A percentile compares a stretch with the other conserved stretches of the same genome.
Evolutionary conservation across 1,284 basidiomycete species (phyloP).

Genomic region (Albatrellus sp.): DNA sequence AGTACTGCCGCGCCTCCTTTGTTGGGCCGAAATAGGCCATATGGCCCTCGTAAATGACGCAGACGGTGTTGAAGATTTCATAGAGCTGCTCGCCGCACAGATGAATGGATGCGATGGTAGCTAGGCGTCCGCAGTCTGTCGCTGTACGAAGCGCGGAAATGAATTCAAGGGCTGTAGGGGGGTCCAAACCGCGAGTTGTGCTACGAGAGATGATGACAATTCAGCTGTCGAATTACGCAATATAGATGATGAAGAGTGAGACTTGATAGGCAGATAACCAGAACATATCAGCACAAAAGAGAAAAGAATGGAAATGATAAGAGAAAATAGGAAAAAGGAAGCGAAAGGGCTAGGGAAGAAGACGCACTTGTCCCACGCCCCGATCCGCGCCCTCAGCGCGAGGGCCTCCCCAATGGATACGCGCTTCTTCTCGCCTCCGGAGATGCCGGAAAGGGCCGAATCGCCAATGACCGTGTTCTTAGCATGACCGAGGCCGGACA

Average conservation of each 20-base stretch:
- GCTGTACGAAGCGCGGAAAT: constrained; percentile 40
- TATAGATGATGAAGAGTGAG: no score
- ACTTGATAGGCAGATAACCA: no score
- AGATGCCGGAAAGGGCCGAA: constrained; percentile 63
- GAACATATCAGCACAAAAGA: background rate
- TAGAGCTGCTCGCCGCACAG: constrained; percentile 18
- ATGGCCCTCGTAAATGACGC: constrained; percentile 50
- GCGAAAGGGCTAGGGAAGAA: no score
- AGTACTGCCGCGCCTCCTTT: constrained; percentile 40
- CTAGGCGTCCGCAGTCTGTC: constrained; percentile 34
- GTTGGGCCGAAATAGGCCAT: constrained; percentile 53
- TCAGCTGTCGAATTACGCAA: no score
- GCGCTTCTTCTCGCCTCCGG: constrained; percentile 75
- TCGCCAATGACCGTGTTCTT: constrained; percentile 58
- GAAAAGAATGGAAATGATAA: no score
- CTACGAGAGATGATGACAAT: no score
- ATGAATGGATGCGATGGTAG: constrained; percentile 48
- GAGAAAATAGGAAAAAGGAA: no score
- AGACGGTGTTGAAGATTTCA: constrained; percentile 48
- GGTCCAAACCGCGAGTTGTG: constrained; percentile 35
- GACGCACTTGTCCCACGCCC: constrained; percentile 63
- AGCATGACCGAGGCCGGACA: constrained; percentile 61
- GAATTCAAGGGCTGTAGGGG: constrained; percentile 48
- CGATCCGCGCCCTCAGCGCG: constrained; percentile 42
- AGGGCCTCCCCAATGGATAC: constrained; percentile 68